These are phyloP conservation scores for Paraconiothyrium sp. DNA, from an alignment of 2,329 filamentous ascomycete species.

Conservation along the genomic window DNA sequence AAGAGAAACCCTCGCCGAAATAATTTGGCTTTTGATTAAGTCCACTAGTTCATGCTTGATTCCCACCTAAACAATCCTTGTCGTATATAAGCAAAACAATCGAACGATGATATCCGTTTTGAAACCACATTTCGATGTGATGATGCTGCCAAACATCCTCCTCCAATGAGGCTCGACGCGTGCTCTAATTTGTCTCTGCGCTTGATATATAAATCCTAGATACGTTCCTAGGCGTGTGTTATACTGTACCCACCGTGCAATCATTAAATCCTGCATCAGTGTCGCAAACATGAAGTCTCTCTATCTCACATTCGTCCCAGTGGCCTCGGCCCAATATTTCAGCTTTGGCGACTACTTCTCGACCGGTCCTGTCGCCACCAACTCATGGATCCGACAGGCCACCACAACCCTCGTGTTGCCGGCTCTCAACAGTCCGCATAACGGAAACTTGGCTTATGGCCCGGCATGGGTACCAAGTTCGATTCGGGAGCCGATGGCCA, in stretches of 20 bases:
- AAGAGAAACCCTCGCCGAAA: background rate
- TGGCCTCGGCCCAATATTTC: constrained; percentile 6
- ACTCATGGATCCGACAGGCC: constrained; percentile 10
- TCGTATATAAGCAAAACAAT: background rate
- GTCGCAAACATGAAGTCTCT: background rate
- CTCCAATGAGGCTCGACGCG: background rate
- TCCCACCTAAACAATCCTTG: background rate
- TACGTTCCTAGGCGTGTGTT: background rate
- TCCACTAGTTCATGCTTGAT: background rate
- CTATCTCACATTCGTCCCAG: background rate
- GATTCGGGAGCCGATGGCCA: constrained; percentile 5
- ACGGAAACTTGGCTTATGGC: constrained; percentile 9
- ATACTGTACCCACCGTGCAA: background rate
- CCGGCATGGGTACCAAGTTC: constrained; percentile 9
- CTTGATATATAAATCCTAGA: background rate
- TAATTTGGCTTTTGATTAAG: background rate
- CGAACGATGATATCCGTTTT: background rate
- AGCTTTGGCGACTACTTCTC: constrained; percentile 9
- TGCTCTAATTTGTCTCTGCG: background rate
- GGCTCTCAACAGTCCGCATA: constrained; percentile 10
- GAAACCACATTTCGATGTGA: background rate
- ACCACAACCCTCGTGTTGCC: constrained; percentile 10
- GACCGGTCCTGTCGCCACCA: constrained; percentile 3
- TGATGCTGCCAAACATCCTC: background rate
- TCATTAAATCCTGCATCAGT: background rate